These are phyloP conservation scores for Helicostylum pulchrum DNA, from an alignment of 192 early-diverging fungal genomes.

Conservation along the genomic window DNA sequence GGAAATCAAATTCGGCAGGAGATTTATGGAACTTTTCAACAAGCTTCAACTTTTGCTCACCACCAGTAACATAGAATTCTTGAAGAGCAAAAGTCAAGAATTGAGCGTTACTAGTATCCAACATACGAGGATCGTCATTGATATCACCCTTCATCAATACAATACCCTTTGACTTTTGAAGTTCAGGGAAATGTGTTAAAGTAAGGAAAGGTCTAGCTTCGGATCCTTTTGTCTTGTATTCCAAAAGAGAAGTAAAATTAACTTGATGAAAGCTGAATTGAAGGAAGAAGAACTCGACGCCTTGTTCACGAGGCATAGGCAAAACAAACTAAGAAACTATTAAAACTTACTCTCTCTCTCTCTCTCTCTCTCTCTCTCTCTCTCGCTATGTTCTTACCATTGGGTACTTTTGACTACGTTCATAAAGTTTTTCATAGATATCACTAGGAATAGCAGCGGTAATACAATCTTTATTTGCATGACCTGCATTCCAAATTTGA, in stretches of 20 bases:
- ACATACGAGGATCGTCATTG: slow-evolving; percentile 45
- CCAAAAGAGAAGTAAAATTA: slow-evolving; percentile 81
- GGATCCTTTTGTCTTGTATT: slow-evolving; percentile 82
- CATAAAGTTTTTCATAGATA: slow-evolving; percentile 28
- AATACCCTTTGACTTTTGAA: slow-evolving; percentile 72
- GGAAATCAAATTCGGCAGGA: slow-evolving; percentile 75
- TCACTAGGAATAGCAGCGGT: slow-evolving; percentile 35
- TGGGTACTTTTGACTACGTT: slow-evolving; percentile 37
- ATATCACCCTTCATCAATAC: slow-evolving; percentile 90
- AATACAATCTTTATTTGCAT: slow-evolving; percentile 37
- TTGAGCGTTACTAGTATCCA: slow-evolving; percentile 70
- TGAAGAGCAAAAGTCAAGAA: slow-evolving; percentile 78
- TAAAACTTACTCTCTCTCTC: too few relatives aligned
- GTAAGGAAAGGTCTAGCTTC: slow-evolving; percentile 80
- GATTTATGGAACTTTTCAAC: slow-evolving; percentile 76
- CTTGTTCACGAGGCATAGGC: slow-evolving; percentile 74
- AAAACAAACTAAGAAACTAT: slow-evolving; percentile 65
- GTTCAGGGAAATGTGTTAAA: slow-evolving; percentile 86
- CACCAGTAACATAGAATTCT: slow-evolving; percentile 84
- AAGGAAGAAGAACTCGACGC: slow-evolving; percentile 83
- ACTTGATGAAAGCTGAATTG: slow-evolving; percentile 85
- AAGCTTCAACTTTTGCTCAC: slow-evolving; percentile 55
- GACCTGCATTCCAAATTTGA: slow-evolving; percentile 39
- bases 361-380: too few relatives aligned
- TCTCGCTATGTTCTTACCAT: slow-evolving; percentile 34